Evolutionary conservation across 495 filamentous ascomycete species (phyloP), one percentile per base, ranked within the genome.

Genomic region (Trichoderma reesei): DNA sequence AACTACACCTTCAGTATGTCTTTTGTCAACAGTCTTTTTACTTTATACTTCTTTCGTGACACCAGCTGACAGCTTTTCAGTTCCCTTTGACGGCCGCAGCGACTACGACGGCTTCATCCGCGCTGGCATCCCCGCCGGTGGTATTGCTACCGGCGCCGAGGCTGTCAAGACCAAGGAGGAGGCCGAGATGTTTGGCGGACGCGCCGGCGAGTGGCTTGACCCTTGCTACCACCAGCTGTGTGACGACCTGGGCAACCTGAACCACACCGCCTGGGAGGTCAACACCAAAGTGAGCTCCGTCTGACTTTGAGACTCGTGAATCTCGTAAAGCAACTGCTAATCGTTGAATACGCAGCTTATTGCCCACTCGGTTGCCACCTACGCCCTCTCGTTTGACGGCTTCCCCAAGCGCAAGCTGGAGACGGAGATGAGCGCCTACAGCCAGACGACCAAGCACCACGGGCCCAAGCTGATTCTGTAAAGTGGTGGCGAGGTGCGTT

Each of bases 121-220:
- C 16, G 72, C 79, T 44, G 78, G 76, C 1, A 83, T 83, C 51
- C 82, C 82, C 11, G 80, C 74, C 9, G 82, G 82, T 41, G 83
- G 82, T 48, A 82, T 85, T 68, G 82, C 85, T 2, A 84, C 90
- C 46, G 89, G 83, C 9, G 83, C 79, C 2, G 80, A 87, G 64
- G 80, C 83, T 60, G 75, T 85, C 48, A 83, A 83, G 75, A 82
- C 77, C 1, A 73, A 78, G 34, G 73, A 80, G 64, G 79, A 84
- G 63, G 77, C 71, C 44, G 64, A 60, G 31, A 73, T 80, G 72
- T 84, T 84, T 69, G 83, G 82, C 37, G 82, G 82, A 5, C 74
- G 72, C 65, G 77, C 75, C 11, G 82, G 82, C 1, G 71, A 75
- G 20, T 79, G 77, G 74, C 82, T 77, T 66, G 82, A 85, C 67